These are phyloP conservation scores for Fusarium chuoi DNA, from an alignment of 2,329 filamentous ascomycete species.

Conservation along the genomic window DNA sequence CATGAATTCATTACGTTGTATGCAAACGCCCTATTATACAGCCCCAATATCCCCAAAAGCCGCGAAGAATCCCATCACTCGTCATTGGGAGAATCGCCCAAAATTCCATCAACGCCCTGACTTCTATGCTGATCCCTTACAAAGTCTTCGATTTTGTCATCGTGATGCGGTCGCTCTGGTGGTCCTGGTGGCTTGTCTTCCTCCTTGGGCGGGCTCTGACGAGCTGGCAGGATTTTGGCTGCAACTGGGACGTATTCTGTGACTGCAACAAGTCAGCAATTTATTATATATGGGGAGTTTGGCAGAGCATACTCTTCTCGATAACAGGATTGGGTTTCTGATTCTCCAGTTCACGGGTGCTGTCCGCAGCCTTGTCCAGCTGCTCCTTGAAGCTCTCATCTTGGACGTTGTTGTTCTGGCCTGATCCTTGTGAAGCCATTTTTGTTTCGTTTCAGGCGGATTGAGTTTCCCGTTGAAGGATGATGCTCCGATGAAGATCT, in stretches of 20 bases:
- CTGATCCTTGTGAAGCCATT: conserved; percentile 30
- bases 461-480: conserved; percentile 9
- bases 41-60: background rate
- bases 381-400: conserved; percentile 54
- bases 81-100: conserved; percentile 29
- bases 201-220: conserved; percentile 43
- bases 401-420: conserved; percentile 9
- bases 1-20: conserved; percentile 13
- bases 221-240: conserved; percentile 53
- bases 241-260: conserved; percentile 57
- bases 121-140: conserved; percentile 64
- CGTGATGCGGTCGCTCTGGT: conserved; percentile 58
- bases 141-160: conserved; percentile 63
- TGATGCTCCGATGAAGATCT: conserved; percentile 3
- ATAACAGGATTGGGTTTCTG: conserved; percentile 50
- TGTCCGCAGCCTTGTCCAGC: conserved; percentile 56
- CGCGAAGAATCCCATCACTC: conserved; percentile 1
- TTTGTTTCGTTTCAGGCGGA: background rate
- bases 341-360: conserved; percentile 44
- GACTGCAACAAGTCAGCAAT: conserved; percentile 46
- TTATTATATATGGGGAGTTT: background rate
- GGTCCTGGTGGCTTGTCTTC: conserved; percentile 45
- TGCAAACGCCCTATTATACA: conserved; percentile 7
- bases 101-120: conserved; percentile 48
- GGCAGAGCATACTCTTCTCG: conserved; percentile 53